A percentile compares a stretch with the other conserved stretches of the same genome.
Evolutionary conservation across 148 eudicot species (phyloP).

Genomic region (Selenicereus undatus): DNA sequence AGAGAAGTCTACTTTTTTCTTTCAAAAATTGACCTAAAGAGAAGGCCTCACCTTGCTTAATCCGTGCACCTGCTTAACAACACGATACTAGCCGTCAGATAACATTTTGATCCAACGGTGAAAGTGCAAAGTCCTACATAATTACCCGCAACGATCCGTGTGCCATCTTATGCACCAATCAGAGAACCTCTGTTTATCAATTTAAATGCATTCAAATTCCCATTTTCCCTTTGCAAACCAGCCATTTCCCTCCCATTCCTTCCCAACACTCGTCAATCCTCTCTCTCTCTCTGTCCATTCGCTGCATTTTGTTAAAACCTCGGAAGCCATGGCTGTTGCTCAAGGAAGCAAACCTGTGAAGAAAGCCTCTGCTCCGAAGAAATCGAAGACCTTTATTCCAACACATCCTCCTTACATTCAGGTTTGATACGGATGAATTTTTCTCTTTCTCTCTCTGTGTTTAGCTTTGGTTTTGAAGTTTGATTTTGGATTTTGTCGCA

Average conservation of each 20-base stretch:
- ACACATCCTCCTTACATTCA: slow-evolving; percentile 47
- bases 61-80: slow-evolving; percentile 15
- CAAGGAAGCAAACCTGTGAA: slow-evolving; percentile 18
- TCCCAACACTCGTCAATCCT: not conserved
- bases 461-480: not conserved
- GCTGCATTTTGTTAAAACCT: not conserved
- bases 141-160: slow-evolving; percentile 5
- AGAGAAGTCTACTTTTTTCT: no score
- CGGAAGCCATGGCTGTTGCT: slow-evolving; percentile 25
- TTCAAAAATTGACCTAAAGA: no score
- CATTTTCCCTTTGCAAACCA: not conserved
- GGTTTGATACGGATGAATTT: not conserved
- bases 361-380: slow-evolving; percentile 36
- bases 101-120: slow-evolving; percentile 4
- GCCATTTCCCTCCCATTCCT: not conserved
- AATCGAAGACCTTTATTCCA: slow-evolving; percentile 23
- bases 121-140: no score
- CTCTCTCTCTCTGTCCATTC: not conserved
- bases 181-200: not conserved
- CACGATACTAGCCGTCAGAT: slow-evolving; percentile 14
- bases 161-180: slow-evolving; percentile 6
- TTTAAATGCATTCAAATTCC: slow-evolving; percentile 19
- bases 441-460: not conserved
- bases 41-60: not conserved
- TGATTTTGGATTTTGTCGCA: slow-evolving; percentile 1